These are phyloP conservation scores for Aspergillus cejpii DNA, from an alignment of 2,329 filamentous ascomycete species.

Conservation along the genomic window DNA sequence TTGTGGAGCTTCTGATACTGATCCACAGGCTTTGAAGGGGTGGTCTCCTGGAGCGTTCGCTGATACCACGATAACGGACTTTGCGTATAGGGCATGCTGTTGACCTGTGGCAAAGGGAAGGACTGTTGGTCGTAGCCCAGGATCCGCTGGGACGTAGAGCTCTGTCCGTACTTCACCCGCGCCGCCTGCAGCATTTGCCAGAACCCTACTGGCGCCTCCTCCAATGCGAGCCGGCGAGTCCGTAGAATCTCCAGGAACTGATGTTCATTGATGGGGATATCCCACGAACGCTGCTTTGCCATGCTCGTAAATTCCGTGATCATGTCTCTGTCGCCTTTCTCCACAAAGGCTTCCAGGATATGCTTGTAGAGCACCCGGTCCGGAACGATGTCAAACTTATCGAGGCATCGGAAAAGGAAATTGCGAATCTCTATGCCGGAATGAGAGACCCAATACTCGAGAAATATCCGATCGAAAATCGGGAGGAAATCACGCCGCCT, in stretches of 20 bases:
- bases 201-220: constrained; percentile 32
- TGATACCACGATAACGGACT: constrained; percentile 25
- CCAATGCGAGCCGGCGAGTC: constrained; percentile 29
- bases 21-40: constrained; percentile 25
- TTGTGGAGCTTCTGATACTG: constrained; percentile 32
- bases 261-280: constrained; percentile 25
- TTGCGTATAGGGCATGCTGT: constrained; percentile 21
- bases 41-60: constrained; percentile 26
- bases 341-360: constrained; percentile 36
- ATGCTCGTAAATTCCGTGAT: constrained; percentile 28
- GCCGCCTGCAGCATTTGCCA: constrained; percentile 40
- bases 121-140: constrained; percentile 32
- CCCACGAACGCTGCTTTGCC: constrained; percentile 29
- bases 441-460: constrained; percentile 38
- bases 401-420: constrained; percentile 33
- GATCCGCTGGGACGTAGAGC: constrained; percentile 30
- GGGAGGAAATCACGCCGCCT: constrained; percentile 26
- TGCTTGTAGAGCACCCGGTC: constrained; percentile 37
- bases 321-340: constrained; percentile 32
- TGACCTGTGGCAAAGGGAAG: constrained; percentile 22
- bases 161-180: constrained; percentile 27
- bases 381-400: constrained; percentile 32
- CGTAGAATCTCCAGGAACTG: constrained; percentile 31
- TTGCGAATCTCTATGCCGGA: constrained; percentile 29
- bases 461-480: constrained; percentile 37